Conservation (phyloP, 495 filamentous ascomycete species). For the Amniculicola lignicola region DNA sequence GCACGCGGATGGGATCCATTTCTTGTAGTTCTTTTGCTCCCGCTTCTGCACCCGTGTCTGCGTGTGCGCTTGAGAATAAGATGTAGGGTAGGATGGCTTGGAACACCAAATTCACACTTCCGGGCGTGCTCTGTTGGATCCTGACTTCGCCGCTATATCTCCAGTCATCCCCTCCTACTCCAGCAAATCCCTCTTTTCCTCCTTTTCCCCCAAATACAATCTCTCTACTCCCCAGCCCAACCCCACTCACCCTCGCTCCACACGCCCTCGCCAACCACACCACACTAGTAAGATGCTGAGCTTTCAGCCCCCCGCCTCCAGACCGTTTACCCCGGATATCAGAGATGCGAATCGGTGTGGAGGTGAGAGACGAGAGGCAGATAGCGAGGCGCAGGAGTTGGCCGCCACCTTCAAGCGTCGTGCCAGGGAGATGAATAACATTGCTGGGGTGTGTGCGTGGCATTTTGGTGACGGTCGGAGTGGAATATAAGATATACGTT, state of each 20-base stretch:
- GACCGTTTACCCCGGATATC: constrained; percentile 68
- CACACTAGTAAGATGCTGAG: constrained; percentile 69
- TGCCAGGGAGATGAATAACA: constrained; percentile 34
- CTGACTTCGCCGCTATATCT: constrained; percentile 16
- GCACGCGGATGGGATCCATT: constrained; percentile 39
- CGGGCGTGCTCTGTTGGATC: constrained; percentile 43
- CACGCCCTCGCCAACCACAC: constrained; percentile 62
- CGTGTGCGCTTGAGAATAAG: constrained; percentile 60
- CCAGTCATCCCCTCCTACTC: not conserved
- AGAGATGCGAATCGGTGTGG: constrained; percentile 60
- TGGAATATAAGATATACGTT: too few species aligned
- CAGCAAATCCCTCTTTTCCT: not conserved
- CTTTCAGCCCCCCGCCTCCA: constrained; percentile 61
- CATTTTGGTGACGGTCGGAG: too few species aligned
- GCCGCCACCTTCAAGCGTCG: constrained; percentile 80
- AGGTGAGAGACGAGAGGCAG: constrained; percentile 64
- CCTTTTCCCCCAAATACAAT: constrained; percentile 35
- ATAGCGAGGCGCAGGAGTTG: constrained; percentile 75
- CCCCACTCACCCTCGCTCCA: constrained; percentile 56
- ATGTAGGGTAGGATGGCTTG: constrained; percentile 81
- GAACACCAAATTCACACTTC: constrained; percentile 66
- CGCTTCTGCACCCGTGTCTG: constrained; percentile 38
- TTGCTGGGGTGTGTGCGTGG: too few species aligned
- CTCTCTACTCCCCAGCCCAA: constrained; percentile 43
- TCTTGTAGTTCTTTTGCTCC: too few species aligned